These are phyloP conservation scores for Russula abietina DNA, from an alignment of 768 basidiomycete species.

Conservation along the genomic window DNA sequence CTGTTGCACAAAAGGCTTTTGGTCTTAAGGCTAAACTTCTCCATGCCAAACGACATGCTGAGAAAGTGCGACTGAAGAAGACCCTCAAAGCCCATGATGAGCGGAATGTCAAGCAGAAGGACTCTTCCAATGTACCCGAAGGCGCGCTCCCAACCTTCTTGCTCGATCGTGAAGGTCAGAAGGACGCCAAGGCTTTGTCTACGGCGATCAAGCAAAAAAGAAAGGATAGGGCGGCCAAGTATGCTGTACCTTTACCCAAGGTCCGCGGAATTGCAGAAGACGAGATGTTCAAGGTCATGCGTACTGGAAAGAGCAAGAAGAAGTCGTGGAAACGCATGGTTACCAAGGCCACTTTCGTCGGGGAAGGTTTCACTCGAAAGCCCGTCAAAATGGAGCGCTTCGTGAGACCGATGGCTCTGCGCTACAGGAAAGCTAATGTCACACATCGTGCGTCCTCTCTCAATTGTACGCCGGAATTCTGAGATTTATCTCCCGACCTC, in stretches of 20 bases:
- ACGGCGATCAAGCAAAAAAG: conserved; percentile 97
- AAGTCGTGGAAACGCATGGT: conserved; percentile 99
- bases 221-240: conserved; percentile 98
- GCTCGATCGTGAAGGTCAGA: conserved; percentile 95
- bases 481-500: neutral
- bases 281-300: conserved; percentile 99
- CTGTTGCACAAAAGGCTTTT: conserved; percentile 86
- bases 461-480: neutral
- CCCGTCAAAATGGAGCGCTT: conserved; percentile 99
- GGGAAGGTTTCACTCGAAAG: conserved; percentile 95
- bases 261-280: conserved; percentile 98
- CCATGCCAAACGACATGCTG: conserved; percentile 91
- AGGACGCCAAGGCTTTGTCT: conserved; percentile 93
- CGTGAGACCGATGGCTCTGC: conserved; percentile 93
- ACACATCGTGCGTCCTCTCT: conserved; percentile 74
- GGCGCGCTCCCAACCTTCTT: conserved; percentile 93
- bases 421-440: conserved; percentile 97
- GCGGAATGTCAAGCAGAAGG: conserved; percentile 93
- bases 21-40: conserved; percentile 98
- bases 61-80: conserved; percentile 98
- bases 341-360: conserved; percentile 98
- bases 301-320: conserved; percentile 92
- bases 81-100: conserved; percentile 99
- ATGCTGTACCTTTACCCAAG: conserved; percentile 92
- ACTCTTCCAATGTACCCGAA: conserved; percentile 74